A percentile compares a stretch with the other conserved stretches of the same genome.
These are phyloP conservation scores for Coriolopsis trogii DNA, from an alignment of 1,284 basidiomycete genomes.

Conservation along the genomic window DNA sequence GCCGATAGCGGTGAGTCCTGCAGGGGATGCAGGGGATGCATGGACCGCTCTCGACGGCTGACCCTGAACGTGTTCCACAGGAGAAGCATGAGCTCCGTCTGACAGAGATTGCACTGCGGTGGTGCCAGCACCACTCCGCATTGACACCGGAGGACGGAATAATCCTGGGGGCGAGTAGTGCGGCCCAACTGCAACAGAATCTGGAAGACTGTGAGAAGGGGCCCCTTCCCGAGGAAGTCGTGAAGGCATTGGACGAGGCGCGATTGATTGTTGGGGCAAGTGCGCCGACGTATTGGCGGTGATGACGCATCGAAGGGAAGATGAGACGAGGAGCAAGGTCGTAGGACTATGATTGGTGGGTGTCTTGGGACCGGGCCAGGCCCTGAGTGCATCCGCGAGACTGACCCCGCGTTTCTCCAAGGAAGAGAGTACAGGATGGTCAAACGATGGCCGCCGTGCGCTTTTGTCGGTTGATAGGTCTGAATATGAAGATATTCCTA, in stretches of 20 bases:
- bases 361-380: too few relatives aligned
- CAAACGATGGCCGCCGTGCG: too few relatives aligned
- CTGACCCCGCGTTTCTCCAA: too few relatives aligned
- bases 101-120: slow-evolving; percentile 48
- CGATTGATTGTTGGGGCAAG: slow-evolving; percentile 46
- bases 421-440: too few relatives aligned
- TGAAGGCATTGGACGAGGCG: slow-evolving; percentile 54
- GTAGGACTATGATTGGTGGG: too few relatives aligned
- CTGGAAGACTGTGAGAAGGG: slow-evolving; percentile 47
- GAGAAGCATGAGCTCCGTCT: slow-evolving; percentile 44
- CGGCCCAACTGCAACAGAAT: slow-evolving; percentile 42
- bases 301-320: too few relatives aligned
- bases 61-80: slow-evolving; percentile 23
- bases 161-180: slow-evolving; percentile 43
- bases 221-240: slow-evolving; percentile 51
- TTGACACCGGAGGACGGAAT: slow-evolving; percentile 44
- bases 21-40: background rate
- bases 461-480: too few relatives aligned
- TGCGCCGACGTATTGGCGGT: slow-evolving; percentile 55
- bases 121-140: slow-evolving; percentile 49
- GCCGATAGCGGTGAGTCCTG: slow-evolving; percentile 32
- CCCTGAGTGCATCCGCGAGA: too few relatives aligned
- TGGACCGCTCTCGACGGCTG: background rate
- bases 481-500: too few relatives aligned
- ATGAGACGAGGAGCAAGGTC: background rate